Base-by-base conservation (phyloP, 257 asterid species). In the Solanum chiquidenum region DNA sequence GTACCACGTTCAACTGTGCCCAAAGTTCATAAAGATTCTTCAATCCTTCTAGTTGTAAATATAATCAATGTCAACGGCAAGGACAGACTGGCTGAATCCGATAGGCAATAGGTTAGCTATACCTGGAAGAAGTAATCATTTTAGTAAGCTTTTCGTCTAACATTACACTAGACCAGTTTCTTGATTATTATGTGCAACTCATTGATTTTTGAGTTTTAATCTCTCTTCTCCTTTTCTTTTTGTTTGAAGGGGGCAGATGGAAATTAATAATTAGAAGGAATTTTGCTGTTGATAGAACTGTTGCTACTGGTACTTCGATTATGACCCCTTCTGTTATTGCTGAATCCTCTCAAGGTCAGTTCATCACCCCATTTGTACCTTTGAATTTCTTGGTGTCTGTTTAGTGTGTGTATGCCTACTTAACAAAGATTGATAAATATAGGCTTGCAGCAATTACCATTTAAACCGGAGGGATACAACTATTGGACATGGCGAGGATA, bases 401-500 rank as follows among this genome's bases (percentile, higher is more conserved):
- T 55, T 55, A 20, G 33, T 75, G 42, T 25, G 66, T 21, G 64
- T 8, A 7, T 13, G 66, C 25, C 37, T 85, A 44, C 69, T 82
- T 82, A 31, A 49, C 29, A 82, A 82, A 58, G 66, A 86, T 86
- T 88, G 76, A 27, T 89, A 84, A 18, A 11, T 12, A 37, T 83
- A 97, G 99, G 95, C 33, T 72, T 94, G 96, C 98, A 95, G 91
- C 91, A 89, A 86, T 89, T 97, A 35, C 92, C 93, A 62, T 95
- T 89, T 89, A 95, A 95, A 91, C 91, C 94, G 11, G 98, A 95
- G 83, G 99, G 99, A 12, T 96, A 94, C 90, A 96, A 93, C 88
- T 95, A 88, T 60, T 97, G 99, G 98, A 94, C 89, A 0, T 97
- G 99, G 99, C 86, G 90, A 88, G 98, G 93, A 82, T 80, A 93